These are phyloP conservation scores for Colletotrichum cuscutae DNA, from an alignment of 2,329 filamentous ascomycete genomes.

Conservation along the genomic window DNA sequence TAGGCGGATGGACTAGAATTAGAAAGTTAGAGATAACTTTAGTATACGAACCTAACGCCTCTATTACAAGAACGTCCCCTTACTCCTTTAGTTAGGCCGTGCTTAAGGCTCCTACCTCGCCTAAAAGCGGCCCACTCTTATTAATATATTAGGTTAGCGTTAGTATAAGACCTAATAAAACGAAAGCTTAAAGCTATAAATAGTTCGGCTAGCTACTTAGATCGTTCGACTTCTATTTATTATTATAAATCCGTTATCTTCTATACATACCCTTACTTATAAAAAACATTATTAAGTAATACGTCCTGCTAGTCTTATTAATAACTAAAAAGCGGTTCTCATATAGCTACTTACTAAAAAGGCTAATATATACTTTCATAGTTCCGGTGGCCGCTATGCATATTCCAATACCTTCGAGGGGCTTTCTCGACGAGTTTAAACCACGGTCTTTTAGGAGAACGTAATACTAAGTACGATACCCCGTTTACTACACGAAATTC, in stretches of 20 bases:
- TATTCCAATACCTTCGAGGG: no score
- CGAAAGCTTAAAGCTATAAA: neutral
- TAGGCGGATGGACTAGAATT: neutral
- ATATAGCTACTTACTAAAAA: no score
- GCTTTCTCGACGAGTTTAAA: no score
- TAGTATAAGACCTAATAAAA: neutral
- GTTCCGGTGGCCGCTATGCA: no score
- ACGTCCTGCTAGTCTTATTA: no score
- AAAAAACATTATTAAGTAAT: no score
- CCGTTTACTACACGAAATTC: no score
- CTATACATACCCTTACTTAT: neutral
- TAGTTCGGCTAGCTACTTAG: neutral
- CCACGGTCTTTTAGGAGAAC: no score
- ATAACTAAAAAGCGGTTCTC: no score
- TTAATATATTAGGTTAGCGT: neutral
- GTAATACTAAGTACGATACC: no score
- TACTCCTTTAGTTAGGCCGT: neutral
- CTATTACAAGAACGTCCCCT: neutral
- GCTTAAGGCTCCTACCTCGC: neutral
- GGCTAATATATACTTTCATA: no score
- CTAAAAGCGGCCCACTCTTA: neutral
- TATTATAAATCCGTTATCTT: neutral
- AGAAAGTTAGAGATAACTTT: neutral
- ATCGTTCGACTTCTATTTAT: neutral
- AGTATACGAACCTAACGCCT: neutral